Evolutionary conservation across 495 filamentous ascomycete species (phyloP).

Genomic region (Coniosporium apollinis): DNA sequence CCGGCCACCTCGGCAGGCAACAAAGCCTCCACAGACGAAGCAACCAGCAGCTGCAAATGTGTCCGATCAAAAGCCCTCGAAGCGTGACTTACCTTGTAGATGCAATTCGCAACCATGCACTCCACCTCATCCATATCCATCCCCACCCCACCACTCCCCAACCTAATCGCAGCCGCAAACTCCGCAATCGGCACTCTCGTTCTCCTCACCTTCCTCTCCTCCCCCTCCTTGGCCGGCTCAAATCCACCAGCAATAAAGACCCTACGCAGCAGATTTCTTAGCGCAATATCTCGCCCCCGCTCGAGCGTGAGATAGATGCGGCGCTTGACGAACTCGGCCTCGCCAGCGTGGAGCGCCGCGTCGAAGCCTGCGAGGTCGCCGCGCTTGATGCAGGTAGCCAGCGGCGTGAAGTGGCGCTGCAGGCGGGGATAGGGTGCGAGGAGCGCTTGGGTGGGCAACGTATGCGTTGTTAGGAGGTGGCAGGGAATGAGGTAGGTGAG

Average conservation of each 20-base stretch:
- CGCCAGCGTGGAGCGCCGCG: slow-evolving; percentile 56
- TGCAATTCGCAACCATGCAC: slow-evolving; percentile 83
- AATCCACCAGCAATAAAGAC: slow-evolving; percentile 72
- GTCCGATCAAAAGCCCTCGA: too few species aligned
- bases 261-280: slow-evolving; percentile 79
- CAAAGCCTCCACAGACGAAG: too few species aligned
- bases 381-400: slow-evolving; percentile 57
- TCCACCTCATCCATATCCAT: slow-evolving; percentile 88
- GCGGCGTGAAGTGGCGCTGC: slow-evolving; percentile 56
- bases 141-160: slow-evolving; percentile 31
- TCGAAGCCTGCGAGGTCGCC: slow-evolving; percentile 80
- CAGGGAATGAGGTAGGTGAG: slow-evolving; percentile 92
- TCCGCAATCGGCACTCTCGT: slow-evolving; percentile 68
- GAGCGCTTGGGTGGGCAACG: slow-evolving; percentile 52
- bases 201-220: slow-evolving; percentile 37
- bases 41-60: too few species aligned
- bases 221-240: slow-evolving; percentile 51
- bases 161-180: slow-evolving; percentile 48
- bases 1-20: slow-evolving; percentile 1
- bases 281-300: slow-evolving; percentile 71
- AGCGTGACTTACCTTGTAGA: slow-evolving; percentile 64
- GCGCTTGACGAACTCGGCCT: slow-evolving; percentile 81
- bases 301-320: slow-evolving; percentile 92
- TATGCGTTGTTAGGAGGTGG: slow-evolving; percentile 72
- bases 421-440: slow-evolving; percentile 64